Conservation (phyloP, 208 protist genomes). For the Novymonas esmeraldas region DNA sequence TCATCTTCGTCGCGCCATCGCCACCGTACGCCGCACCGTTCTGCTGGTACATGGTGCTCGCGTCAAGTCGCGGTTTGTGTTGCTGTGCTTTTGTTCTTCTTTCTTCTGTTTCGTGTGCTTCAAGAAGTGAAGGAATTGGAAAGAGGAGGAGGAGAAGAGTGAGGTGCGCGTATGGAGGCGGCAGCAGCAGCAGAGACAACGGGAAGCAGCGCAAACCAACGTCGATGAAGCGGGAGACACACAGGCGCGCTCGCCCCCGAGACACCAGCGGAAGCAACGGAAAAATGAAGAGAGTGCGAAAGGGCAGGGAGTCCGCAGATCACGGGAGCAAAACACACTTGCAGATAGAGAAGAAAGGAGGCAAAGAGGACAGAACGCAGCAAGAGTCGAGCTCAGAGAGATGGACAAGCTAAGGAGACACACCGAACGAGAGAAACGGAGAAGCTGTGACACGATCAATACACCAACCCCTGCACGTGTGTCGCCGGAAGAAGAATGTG, state of each 20-base stretch:
- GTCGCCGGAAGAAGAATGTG: background rate
- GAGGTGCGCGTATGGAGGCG: background rate
- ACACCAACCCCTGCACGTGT: too few relatives aligned
- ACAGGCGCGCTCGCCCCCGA: background rate
- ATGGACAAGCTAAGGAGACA: background rate
- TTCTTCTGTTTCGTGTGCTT: too few relatives aligned
- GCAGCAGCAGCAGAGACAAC: background rate
- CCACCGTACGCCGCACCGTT: background rate
- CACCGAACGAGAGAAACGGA: too few relatives aligned
- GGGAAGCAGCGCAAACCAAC: background rate
- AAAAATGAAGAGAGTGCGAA: background rate
- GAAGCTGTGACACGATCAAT: too few relatives aligned
- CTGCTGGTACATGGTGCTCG: background rate
- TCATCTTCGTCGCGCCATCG: slow-evolving; percentile 25
- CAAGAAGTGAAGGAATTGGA: background rate
- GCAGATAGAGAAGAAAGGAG: too few relatives aligned
- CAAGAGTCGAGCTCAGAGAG: background rate
- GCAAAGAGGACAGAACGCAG: background rate
- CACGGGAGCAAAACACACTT: too few relatives aligned
- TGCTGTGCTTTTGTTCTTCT: background rate
- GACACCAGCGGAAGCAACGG: background rate
- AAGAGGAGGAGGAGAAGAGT: background rate
- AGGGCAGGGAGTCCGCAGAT: too few relatives aligned
- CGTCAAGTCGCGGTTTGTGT: background rate
- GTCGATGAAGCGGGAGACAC: background rate